Conservation (phyloP, 169 alveolate species). For the Amoebophrya sp. region DNA sequence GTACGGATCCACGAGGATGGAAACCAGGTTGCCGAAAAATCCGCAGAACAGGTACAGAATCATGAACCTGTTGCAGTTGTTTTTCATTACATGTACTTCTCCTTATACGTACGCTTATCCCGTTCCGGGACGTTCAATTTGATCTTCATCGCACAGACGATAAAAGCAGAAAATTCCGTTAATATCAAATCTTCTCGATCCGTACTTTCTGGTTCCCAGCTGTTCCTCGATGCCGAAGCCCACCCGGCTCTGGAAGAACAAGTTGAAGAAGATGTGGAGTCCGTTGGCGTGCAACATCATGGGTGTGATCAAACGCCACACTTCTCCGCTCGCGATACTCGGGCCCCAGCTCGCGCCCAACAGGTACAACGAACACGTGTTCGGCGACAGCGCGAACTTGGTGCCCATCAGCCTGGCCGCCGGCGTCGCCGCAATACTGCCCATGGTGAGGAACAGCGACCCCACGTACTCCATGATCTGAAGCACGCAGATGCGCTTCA, state of each 20-base stretch:
- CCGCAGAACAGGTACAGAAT: conserved; percentile 13
- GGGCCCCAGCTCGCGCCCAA: conserved; percentile 55
- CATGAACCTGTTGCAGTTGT: conserved; percentile 1
- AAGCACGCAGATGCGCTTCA: background rate
- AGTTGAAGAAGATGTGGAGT: conserved; percentile 55
- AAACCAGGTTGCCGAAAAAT: conserved; percentile 32
- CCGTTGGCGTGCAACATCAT: conserved; percentile 54
- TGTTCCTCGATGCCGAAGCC: conserved; percentile 51
- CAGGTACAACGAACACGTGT: background rate
- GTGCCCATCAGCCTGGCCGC: background rate
- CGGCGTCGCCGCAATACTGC: background rate
- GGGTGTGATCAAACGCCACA: conserved; percentile 54
- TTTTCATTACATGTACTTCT: background rate
- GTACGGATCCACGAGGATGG: conserved; percentile 39
- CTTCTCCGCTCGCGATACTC: conserved; percentile 51
- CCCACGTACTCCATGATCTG: background rate
- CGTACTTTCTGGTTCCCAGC: background rate
- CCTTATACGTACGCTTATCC: background rate
- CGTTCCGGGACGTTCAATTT: too few species aligned
- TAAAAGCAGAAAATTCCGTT: too few species aligned
- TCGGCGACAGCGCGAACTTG: background rate
- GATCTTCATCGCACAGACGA: too few species aligned
- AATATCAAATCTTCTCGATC: background rate
- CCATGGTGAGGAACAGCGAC: background rate
- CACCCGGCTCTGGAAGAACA: conserved; percentile 55